Conservation (phyloP, 257 asterid species). For the Capsicum pubescens region DNA sequence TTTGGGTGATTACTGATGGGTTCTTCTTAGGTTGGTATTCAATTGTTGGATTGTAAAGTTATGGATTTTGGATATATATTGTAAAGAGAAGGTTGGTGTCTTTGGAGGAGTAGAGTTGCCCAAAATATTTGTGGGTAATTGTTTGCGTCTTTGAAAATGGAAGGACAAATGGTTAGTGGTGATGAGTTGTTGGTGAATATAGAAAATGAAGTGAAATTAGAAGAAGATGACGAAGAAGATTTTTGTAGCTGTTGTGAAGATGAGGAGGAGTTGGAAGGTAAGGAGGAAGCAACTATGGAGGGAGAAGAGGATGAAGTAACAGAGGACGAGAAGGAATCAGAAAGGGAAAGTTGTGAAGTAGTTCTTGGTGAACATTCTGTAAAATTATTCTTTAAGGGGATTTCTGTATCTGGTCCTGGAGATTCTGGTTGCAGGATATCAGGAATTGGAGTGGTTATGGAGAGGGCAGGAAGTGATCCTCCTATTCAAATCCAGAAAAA, state of each 20-base stretch:
- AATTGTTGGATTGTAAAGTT: neutral
- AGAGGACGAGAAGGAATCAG: conserved; percentile 36
- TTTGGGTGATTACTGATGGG: neutral
- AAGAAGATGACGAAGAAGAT: conserved; percentile 92
- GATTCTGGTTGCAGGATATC: conserved; percentile 71
- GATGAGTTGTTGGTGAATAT: conserved; percentile 36
- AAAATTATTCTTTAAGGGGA: conserved; percentile 79
- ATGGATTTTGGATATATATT: conserved; percentile 16
- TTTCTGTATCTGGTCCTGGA: conserved; percentile 67
- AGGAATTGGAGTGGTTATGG: conserved; percentile 93
- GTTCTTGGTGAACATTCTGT: conserved; percentile 58
- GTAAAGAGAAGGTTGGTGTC: neutral
- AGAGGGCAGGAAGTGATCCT: conserved; percentile 44
- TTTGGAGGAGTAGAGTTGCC: conserved; percentile 14
- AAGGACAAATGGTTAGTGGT: conserved; percentile 38
- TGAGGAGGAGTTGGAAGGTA: conserved; percentile 47
- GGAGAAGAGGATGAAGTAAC: conserved; percentile 29
- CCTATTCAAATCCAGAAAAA: conserved; percentile 79
- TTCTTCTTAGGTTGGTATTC: conserved; percentile 21
- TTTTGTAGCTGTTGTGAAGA: conserved; percentile 91
- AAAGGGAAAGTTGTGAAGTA: conserved; percentile 31
- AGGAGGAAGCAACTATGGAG: conserved; percentile 33
- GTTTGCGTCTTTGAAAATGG: conserved; percentile 42
- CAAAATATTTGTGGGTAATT: conserved; percentile 29
- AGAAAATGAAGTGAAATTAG: conserved; percentile 42